These are phyloP conservation scores for Solidago caesia DNA, from an alignment of 129 eudicot species.

Conservation along the genomic window DNA sequence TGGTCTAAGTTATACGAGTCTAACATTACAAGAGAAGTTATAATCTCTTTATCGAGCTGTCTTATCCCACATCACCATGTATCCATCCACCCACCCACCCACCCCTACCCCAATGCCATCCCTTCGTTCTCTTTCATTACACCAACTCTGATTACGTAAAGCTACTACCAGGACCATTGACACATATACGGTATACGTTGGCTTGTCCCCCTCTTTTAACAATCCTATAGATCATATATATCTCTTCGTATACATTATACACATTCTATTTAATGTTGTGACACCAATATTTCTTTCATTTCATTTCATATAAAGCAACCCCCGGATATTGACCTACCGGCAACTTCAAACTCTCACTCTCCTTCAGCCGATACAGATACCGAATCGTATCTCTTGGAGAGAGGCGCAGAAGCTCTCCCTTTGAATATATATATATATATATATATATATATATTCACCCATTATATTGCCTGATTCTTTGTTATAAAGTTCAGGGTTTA, in stretches of 20 bases:
- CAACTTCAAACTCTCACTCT: too few species aligned
- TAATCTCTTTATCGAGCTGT: constrained; percentile 32
- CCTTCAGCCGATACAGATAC: too few species aligned
- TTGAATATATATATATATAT: too few species aligned
- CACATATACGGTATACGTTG: constrained; percentile 29
- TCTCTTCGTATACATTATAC: constrained; percentile 9
- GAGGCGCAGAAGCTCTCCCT: too few species aligned
- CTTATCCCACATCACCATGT: constrained; percentile 8
- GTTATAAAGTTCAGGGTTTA: neutral
- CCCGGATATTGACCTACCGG: too few species aligned
- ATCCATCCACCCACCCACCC: neutral
- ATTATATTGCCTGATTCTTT: neutral
- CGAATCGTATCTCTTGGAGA: too few species aligned
- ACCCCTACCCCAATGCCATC: neutral
- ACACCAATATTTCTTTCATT: neutral
- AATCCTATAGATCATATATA: neutral
- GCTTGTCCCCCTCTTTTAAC: constrained; percentile 30
- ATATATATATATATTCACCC: neutral
- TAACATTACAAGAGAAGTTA: constrained; percentile 41
- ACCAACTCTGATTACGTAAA: constrained; percentile 28
- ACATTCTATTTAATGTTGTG: too few species aligned
- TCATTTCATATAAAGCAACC: too few species aligned
- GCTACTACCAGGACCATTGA: constrained; percentile 23
- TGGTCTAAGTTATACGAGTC: constrained; percentile 37
- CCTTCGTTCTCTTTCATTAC: constrained; percentile 16